These are phyloP conservation scores for Zopfia rhizophila DNA, from an alignment of 2,329 filamentous ascomycete species.

Conservation along the genomic window DNA sequence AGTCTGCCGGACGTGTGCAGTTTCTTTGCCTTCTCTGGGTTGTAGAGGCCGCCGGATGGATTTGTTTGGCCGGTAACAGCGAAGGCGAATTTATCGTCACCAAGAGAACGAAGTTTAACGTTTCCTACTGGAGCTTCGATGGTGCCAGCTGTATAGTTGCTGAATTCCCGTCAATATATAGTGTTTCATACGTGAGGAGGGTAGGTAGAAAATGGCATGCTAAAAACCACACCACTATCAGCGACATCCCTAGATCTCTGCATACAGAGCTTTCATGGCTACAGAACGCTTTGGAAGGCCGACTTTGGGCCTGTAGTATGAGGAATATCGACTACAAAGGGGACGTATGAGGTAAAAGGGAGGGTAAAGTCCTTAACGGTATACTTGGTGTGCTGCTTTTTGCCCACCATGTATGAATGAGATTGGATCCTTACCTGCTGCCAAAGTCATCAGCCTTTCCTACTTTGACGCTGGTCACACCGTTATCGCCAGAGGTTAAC, in stretches of 20 bases:
- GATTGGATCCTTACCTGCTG: slow-evolving; percentile 41
- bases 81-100: slow-evolving; percentile 53
- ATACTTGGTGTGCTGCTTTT: not conserved
- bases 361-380: too few relatives aligned
- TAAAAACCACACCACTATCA: too few relatives aligned
- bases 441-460: slow-evolving; percentile 44
- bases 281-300: too few relatives aligned
- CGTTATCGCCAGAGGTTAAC: slow-evolving; percentile 57
- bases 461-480: slow-evolving; percentile 51
- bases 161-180: slow-evolving; percentile 19
- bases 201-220: too few relatives aligned
- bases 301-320: too few relatives aligned
- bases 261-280: too few relatives aligned
- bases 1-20: slow-evolving; percentile 72
- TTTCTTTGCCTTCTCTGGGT: slow-evolving; percentile 69
- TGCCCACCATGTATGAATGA: too few relatives aligned
- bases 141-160: slow-evolving; percentile 54
- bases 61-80: slow-evolving; percentile 70
- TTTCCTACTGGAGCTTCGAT: slow-evolving; percentile 61
- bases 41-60: slow-evolving; percentile 75
- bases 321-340: too few relatives aligned
- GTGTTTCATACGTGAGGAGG: not conserved
- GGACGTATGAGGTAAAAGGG: too few relatives aligned
- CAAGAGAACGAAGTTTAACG: slow-evolving; percentile 57
- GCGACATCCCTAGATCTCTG: too few relatives aligned